Conservation (phyloP, 2,329 filamentous ascomycete species). For the Aspergillus sp. region DNA sequence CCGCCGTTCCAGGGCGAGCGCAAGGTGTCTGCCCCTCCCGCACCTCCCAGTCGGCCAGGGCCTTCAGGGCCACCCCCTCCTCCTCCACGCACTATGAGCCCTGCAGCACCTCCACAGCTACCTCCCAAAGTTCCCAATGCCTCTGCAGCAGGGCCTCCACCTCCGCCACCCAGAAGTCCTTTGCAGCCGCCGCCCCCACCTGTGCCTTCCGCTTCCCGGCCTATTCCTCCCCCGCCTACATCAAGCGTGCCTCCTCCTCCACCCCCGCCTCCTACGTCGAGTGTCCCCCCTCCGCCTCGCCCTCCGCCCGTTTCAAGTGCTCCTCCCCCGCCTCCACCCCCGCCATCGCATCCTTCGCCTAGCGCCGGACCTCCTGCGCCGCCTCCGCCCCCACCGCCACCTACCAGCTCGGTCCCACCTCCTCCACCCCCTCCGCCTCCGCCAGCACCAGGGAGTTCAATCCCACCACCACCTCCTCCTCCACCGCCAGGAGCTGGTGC, state of each 20-base stretch:
- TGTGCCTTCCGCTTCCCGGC: conserved; percentile 36
- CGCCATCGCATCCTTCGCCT: conserved; percentile 31
- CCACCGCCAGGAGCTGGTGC: conserved; percentile 34
- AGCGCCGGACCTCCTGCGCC: conserved; percentile 44
- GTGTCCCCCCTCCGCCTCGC: conserved; percentile 58
- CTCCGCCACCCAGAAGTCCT: conserved; percentile 56
- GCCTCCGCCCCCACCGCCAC: conserved; percentile 38
- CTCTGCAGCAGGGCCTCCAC: conserved; percentile 49
- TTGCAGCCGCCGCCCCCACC: conserved; percentile 48
- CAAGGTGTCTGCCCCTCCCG: conserved; percentile 66
- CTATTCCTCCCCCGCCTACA: conserved; percentile 32
- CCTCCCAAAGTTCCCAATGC: conserved; percentile 47
- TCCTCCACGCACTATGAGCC: conserved; percentile 51
- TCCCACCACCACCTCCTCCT: conserved; percentile 28
- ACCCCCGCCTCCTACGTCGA: conserved; percentile 29
- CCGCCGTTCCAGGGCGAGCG: conserved; percentile 73
- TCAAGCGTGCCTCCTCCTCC: conserved; percentile 34
- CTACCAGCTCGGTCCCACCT: conserved; percentile 35
- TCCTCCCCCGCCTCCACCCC: conserved; percentile 43
- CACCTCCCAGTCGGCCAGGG: conserved; percentile 68
- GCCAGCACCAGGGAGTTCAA: conserved; percentile 14
- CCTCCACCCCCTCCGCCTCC: conserved; percentile 41
- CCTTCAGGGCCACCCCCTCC: conserved; percentile 66
- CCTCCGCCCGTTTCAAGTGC: conserved; percentile 37
- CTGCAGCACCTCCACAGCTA: conserved; percentile 52